Evolutionary conservation across 495 filamentous ascomycete species (phyloP).

Genomic region (Aspergillus ellipticus): DNA sequence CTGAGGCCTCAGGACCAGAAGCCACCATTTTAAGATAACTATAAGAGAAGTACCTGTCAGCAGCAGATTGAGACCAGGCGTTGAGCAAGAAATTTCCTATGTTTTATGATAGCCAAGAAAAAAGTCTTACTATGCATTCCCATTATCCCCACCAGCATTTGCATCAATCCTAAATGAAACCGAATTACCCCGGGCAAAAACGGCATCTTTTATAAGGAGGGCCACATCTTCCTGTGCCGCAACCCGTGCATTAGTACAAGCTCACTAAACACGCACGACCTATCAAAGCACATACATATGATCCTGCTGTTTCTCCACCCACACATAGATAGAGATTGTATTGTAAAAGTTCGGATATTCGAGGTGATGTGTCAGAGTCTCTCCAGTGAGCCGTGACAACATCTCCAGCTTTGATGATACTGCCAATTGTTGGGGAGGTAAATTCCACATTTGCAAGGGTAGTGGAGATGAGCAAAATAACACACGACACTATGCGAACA

Average conservation of each 20-base stretch:
- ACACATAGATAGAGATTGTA: slow-evolving; percentile 64
- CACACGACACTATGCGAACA: slow-evolving; percentile 30
- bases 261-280: not conserved
- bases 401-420: slow-evolving; percentile 46
- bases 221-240: slow-evolving; percentile 40
- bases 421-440: slow-evolving; percentile 28
- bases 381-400: slow-evolving; percentile 56
- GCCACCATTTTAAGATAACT: slow-evolving; percentile 67
- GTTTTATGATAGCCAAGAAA: not conserved
- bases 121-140: slow-evolving; percentile 61
- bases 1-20: slow-evolving; percentile 45
- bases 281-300: slow-evolving; percentile 30
- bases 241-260: slow-evolving; percentile 1
- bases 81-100: not conserved
- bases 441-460: slow-evolving; percentile 56
- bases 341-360: slow-evolving; percentile 46
- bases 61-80: not conserved
- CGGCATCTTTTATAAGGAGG: slow-evolving; percentile 32
- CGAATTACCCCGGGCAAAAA: slow-evolving; percentile 49
- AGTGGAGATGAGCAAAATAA: slow-evolving; percentile 40
- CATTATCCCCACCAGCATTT: slow-evolving; percentile 43
- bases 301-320: slow-evolving; percentile 52
- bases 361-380: slow-evolving; percentile 49
- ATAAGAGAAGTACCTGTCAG: slow-evolving; percentile 7
- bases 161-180: slow-evolving; percentile 49